A percentile compares a stretch with the other conserved stretches of the same genome.
Conservation (phyloP, 345 rosid genomes). For the Populus tremula region DNA sequence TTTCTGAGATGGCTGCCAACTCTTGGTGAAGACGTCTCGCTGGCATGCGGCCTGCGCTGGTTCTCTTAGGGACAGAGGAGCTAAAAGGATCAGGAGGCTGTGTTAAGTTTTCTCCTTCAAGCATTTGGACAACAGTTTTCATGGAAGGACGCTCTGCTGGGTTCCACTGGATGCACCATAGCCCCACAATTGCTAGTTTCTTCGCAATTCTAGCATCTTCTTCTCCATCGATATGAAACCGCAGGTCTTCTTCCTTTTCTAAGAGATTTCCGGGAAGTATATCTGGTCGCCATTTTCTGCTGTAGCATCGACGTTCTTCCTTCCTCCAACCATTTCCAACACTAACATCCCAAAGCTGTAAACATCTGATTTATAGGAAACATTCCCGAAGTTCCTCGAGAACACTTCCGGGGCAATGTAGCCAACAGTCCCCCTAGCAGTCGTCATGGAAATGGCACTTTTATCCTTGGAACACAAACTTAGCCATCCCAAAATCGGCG, state of each 20-base stretch:
- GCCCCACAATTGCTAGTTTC: constrained; percentile 2
- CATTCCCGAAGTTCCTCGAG: constrained; percentile 5
- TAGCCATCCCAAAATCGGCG: constrained; percentile 2
- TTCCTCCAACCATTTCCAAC: constrained; percentile 14
- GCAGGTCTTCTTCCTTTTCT: constrained; percentile 4
- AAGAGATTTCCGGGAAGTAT: constrained; percentile 10
- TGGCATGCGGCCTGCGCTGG: not conserved
- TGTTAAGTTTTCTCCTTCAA: constrained; percentile 5
- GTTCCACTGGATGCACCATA: constrained; percentile 12
- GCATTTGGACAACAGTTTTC: constrained; percentile 6
- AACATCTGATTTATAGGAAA: not conserved
- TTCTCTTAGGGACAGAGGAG: not conserved
- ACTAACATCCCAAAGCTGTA: constrained; percentile 9
- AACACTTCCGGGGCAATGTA: constrained; percentile 7
- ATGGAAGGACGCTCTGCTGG: constrained; percentile 11
- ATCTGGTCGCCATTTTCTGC: not conserved
- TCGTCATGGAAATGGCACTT: constrained; percentile 5
- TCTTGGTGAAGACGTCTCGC: no score
- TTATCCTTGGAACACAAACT: constrained; percentile 10
- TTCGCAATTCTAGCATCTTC: not conserved
- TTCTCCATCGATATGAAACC: constrained; percentile 2
- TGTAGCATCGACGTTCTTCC: not conserved
- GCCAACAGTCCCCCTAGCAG: constrained; percentile 4
- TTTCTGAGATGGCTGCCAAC: no score
- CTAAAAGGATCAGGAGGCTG: constrained; percentile 1